Evolutionary conservation across 768 basidiomycete species (phyloP), one percentile per base, ranked within the genome.

Genomic region (Mrakia hoshinonis): DNA sequence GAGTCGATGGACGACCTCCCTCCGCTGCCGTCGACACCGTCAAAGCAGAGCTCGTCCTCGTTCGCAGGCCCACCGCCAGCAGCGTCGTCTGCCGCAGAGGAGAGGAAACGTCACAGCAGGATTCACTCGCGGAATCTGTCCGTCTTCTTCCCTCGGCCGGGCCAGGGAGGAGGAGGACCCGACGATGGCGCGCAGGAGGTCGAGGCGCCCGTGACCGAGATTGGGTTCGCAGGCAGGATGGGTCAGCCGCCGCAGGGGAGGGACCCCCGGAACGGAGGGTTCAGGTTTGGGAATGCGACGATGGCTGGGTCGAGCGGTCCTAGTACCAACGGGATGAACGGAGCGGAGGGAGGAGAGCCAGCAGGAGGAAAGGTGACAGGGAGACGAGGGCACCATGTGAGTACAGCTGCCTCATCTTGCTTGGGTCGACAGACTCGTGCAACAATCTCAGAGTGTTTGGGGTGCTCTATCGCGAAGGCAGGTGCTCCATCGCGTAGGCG

Each of bases 61-160:
- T 54, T 48, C 31, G 47, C 48, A 15, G 26, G 48, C 29, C 49
- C 49, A 0, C 52, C 69, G n/a, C 22, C 48, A 11, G 24, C 47
- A 29, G 58, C 43, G n/a, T 43, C 18, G 0, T 51, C 67, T 5
- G 47, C 67, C 2, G 69, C 61, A n/a, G 12, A 49, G 20, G 58
- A 68, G 43, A 51, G 29, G 26, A 55, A 63, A 74, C 76, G 83
- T 54, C 91, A 92, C 79, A 80, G 85, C 4, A 85, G 91, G 2
- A 82, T 95, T 22, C 92, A 96, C 77, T 93, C 92, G 0, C 86
- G 92, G 58, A 97, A 97, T 76, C 82, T 96, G 3, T 94, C 92
- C 0, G 83, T 95, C 22, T 95, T 88, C 83, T 96, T 96, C 76
- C 93, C 93, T 20, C 85, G 87, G 43, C 90, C 90, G 0, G 90